phyloP scores from a whole-genome alignment of 768 basidiomycete species.

The Phylloporus sp. region DNA sequence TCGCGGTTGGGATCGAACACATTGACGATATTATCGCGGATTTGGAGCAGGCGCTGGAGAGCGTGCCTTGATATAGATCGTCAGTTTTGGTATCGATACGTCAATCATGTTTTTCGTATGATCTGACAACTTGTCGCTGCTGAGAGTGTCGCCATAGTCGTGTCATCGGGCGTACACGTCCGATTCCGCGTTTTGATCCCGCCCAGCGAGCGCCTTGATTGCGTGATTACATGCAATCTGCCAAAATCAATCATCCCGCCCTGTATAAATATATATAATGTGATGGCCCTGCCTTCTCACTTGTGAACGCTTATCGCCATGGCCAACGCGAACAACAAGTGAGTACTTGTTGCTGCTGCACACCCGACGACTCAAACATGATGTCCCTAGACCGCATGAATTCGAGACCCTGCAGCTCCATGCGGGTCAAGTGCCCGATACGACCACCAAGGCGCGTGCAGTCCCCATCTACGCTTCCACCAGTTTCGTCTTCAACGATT shows the following conservation, averaged over 20 bases:
- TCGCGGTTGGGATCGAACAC: constrained; percentile 17
- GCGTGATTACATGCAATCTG: constrained; percentile 8
- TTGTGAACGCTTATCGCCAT: constrained; percentile 7
- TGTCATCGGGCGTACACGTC: too few relatives aligned
- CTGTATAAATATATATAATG: too few relatives aligned
- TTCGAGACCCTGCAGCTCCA: constrained; percentile 64
- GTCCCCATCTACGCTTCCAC: constrained; percentile 59
- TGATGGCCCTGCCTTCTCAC: too few relatives aligned
- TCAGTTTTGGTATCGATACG: neutral
- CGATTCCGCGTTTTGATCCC: neutral
- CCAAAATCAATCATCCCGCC: neutral
- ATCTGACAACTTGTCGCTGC: too few relatives aligned
- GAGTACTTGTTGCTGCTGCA: neutral
- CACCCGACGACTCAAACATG: too few relatives aligned
- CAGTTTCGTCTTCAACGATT: constrained; percentile 53
- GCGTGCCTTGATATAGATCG: neutral
- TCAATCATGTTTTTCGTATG: too few relatives aligned
- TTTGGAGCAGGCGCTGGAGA: constrained; percentile 9
- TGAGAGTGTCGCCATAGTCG: too few relatives aligned
- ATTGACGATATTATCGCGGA: constrained; percentile 16
- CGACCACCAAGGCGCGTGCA: constrained; percentile 54
- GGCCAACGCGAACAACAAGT: constrained; percentile 25
- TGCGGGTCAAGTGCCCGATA: constrained; percentile 51
- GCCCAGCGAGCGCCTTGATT: constrained; percentile 1
- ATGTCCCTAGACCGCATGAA: constrained; percentile 35